Evolutionary conservation across 805 yeast genomes (phyloP).

Genomic region (Ogataea allantospora): DNA sequence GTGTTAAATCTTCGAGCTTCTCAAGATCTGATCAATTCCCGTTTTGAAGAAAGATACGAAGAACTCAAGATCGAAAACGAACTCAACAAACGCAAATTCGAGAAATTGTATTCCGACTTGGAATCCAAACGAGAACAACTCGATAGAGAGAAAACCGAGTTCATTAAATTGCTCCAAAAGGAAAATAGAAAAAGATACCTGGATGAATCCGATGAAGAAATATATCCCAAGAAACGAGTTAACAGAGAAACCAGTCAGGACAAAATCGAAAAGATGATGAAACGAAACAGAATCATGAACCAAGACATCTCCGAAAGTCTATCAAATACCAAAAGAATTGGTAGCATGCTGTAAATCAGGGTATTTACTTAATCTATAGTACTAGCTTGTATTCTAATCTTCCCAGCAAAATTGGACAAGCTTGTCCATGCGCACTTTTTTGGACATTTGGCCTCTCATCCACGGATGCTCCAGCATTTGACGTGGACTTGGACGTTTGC

Average conservation of each 20-base stretch:
- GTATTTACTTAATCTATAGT: background rate
- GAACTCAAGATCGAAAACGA: conserved; percentile 54
- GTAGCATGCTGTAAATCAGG: conserved; percentile 5
- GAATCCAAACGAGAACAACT: conserved; percentile 28
- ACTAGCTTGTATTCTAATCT: conserved; percentile 5
- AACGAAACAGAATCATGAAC: conserved; percentile 15
- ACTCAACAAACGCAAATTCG: conserved; percentile 25
- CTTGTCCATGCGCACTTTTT: conserved; percentile 79
- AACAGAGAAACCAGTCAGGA: conserved; percentile 4
- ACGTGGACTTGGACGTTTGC: conserved; percentile 84
- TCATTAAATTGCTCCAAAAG: conserved; percentile 23
- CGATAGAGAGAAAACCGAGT: conserved; percentile 27
- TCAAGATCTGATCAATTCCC: conserved; percentile 54
- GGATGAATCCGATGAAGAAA: conserved; percentile 5
- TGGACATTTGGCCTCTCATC: conserved; percentile 73
- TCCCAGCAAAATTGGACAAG: conserved; percentile 77
- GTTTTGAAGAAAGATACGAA: conserved; percentile 66
- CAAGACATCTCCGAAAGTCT: conserved; percentile 15
- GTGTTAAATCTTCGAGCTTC: conserved; percentile 23
- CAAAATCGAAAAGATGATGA: conserved; percentile 15
- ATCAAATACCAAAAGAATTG: conserved; percentile 13
- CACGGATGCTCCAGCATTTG: conserved; percentile 95
- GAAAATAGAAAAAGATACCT: conserved; percentile 15
- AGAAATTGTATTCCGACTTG: conserved; percentile 24
- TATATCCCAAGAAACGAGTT: conserved; percentile 5